These are phyloP conservation scores for Triticum timopheevii DNA, from an alignment of 176 grass and related monocot genomes.

Conservation along the genomic window DNA sequence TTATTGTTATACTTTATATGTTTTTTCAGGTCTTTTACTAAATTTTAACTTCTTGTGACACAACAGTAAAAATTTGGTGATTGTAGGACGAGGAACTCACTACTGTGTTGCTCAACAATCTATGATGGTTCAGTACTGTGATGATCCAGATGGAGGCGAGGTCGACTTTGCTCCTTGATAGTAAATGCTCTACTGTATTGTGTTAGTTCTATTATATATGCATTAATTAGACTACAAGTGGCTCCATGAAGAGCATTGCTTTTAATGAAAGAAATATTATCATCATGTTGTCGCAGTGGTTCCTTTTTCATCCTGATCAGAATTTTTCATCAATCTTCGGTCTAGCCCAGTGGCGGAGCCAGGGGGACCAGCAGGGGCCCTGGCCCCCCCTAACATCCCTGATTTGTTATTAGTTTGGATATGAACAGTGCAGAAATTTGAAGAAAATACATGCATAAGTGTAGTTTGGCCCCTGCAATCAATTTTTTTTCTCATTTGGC, in stretches of 20 bases:
- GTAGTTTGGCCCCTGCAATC: too few relatives aligned
- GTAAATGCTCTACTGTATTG: not conserved
- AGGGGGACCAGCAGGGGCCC: too few relatives aligned
- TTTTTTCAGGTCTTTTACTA: not conserved
- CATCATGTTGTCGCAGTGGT: not conserved
- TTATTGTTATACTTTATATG: not conserved
- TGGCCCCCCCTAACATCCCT: too few relatives aligned
- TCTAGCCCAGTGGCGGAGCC: too few relatives aligned
- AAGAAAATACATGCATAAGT: too few relatives aligned
- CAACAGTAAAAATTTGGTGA: not conserved
- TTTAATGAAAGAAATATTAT: not conserved
- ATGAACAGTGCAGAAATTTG: too few relatives aligned
- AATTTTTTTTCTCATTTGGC: too few relatives aligned
- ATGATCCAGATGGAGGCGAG: not conserved
- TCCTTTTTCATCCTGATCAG: too few relatives aligned
- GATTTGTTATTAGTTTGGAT: too few relatives aligned
- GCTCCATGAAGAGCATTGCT: not conserved
- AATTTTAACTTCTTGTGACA: not conserved
- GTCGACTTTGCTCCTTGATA: not conserved
- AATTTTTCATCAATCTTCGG: too few relatives aligned
- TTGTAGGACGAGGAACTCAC: conserved; percentile 5
- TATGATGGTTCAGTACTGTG: not conserved
- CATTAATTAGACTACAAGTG: not conserved
- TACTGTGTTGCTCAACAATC: not conserved
- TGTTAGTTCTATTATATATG: not conserved